Base-by-base conservation (phyloP, 768 basidiomycete genomes). In the Suillus sp. region DNA sequence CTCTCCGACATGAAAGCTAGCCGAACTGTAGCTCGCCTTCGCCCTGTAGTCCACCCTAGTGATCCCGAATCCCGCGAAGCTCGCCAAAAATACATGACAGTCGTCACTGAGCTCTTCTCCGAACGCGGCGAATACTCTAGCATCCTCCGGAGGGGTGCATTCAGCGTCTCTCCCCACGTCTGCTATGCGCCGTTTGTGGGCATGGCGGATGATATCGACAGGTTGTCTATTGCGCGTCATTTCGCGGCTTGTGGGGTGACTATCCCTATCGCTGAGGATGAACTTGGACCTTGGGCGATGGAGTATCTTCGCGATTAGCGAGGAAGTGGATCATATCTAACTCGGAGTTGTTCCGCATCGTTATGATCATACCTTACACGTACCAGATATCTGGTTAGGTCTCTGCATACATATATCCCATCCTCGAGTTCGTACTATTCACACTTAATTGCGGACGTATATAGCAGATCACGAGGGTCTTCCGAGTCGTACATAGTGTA, bases 11-110 rank as follows among this genome's bases (percentile, higher is more conserved):
- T 83, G 69, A 78, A 74, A 59, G 82, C 82, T 1, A 82, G 80
- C 68, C 78, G 82, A 37, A 77, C 70, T n/a, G 78, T 83, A 20
- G 82, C 82, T 9, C 80, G 80, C n/a, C 79, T 83, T 32, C 77
- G 81, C 43, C 82, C 82, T 2, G 63, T 74, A 14, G 71, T 77
- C 34, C 70, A 75, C 60, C 66, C 70, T 0, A 72, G 67, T 37
- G 75, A 77, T 63, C 64, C 72, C 53, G 77, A 76, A 13, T 74
- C 73, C 54, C 71, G 71, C 22, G 72, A 78, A 1, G 63, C 75
- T 20, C 77, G 80, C 60, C 73, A 75, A 25, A 79, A 75, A 67
- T 81, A 80, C 68, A 78, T 79, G 78, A 62, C 72, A 0, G 66
- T 73, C 48, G 78, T 77, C 11, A 78, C 75, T 18, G 75, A 77